Base-by-base conservation (phyloP, 2,329 filamentous ascomycete genomes). In the Fusarium nygamai region DNA sequence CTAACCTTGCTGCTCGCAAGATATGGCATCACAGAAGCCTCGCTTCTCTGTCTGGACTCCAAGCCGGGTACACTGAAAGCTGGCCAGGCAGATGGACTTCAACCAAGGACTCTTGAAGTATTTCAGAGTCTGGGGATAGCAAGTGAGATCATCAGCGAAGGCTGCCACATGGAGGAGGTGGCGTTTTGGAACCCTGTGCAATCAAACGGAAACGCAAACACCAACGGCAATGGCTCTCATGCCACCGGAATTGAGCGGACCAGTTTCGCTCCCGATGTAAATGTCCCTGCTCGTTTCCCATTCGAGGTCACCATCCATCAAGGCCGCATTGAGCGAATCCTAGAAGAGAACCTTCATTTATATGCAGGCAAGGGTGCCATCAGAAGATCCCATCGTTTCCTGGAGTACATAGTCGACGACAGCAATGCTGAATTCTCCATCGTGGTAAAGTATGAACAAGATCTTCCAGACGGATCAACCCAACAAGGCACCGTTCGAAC, bases 131-230 rank as follows among this genome's bases (percentile, higher is more conserved):
- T 69, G 1, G 64, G 67, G 5, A 69, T 69, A n/a, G 67, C 64
- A 1, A 64, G 58, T 4, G 67, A 69, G 27, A 63, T 69, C 5
- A 44, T 69, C 8, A 63, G 65, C 2, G 67, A 69, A 14, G 67
- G 67, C 4, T 69, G 67, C 6, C 67, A 69, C 19, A 69, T 69
- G 67, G 67, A 69, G 34, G 65, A 69, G 31, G 64, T 69, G 9
- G 67, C 64, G 1, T 69, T 69, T 11, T 69, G 67, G 67, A 69
- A 69, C 33, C 67, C 67, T 8, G 12, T 44, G 11, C 19, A n/a
- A 12, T 22, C 51, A 9, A 24, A 20, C 24, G 16, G 13, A 6
- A 24, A n/a, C 24, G 13, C 14, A 14, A 57, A 16, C 13, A 5
- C 20, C 5, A n/a, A 19, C 24, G 17, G 10, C 16, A 13, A 48